A percentile compares a stretch with the other conserved stretches of the same genome.
Conservation (phyloP, 345 rosid genomes). For the Salix purpurea region DNA sequence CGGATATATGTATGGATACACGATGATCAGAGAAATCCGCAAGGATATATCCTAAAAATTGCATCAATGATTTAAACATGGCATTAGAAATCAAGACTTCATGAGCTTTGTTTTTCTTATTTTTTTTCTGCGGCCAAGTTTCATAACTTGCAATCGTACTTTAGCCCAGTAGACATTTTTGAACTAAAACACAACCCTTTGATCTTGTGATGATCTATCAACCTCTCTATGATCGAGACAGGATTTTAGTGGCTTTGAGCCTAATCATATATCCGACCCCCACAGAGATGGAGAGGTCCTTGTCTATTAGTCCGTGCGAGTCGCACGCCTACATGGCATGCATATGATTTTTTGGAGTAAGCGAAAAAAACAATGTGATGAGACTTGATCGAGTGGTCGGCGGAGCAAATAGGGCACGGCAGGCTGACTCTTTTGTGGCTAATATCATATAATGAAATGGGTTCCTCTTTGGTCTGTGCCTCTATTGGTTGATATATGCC, state of each 20-base stretch:
- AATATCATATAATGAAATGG: rapidly evolving
- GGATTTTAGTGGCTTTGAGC: neutral
- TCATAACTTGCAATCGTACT: no score
- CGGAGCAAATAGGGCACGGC: neutral
- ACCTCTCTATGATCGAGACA: neutral
- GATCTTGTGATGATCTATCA: neutral
- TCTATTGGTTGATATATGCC: neutral
- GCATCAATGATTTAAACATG: no score
- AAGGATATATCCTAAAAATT: no score
- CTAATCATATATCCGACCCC: neutral
- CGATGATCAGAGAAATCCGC: no score
- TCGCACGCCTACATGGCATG: neutral
- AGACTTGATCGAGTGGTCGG: neutral
- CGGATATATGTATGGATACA: no score
- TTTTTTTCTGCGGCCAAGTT: no score
- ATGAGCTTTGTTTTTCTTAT: no score
- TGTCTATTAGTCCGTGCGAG: neutral
- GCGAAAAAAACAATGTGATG: no score
- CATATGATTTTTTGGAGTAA: neutral
- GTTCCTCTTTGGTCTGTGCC: neutral
- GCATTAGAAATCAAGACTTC: no score
- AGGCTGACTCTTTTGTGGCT: neutral
- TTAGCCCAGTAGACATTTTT: no score
- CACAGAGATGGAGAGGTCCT: neutral
- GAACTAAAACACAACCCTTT: no score